These are phyloP conservation scores for Xylogone sp. DNA, from an alignment of 2,329 filamentous ascomycete genomes.

Conservation along the genomic window DNA sequence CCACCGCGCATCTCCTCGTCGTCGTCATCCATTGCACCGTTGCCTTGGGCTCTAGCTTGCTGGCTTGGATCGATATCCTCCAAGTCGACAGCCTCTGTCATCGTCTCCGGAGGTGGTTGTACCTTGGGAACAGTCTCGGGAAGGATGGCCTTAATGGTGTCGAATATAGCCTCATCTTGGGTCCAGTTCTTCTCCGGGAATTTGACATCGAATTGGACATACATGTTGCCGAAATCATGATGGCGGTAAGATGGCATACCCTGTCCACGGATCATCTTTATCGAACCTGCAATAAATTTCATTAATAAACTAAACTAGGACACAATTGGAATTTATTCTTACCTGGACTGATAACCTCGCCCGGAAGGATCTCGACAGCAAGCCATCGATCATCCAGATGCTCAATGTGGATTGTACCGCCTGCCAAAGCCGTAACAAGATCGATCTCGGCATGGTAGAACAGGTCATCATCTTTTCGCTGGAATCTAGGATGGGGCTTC, in stretches of 20 bases:
- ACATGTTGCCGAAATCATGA: slow-evolving; percentile 93
- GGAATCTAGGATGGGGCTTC: slow-evolving; percentile 95
- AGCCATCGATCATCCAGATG: slow-evolving; percentile 98
- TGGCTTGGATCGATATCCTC: slow-evolving; percentile 77
- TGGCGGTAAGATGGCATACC: slow-evolving; percentile 96
- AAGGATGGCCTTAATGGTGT: slow-evolving; percentile 79
- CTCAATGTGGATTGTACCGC: slow-evolving; percentile 87
- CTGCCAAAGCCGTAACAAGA: slow-evolving; percentile 88
- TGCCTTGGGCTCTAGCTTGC: slow-evolving; percentile 64
- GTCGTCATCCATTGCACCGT: slow-evolving; percentile 66
- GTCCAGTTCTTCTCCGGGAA: slow-evolving; percentile 82
- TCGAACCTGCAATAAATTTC: slow-evolving; percentile 56
- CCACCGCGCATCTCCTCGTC: slow-evolving; percentile 71
- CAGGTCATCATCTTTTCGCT: slow-evolving; percentile 92
- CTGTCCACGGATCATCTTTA: slow-evolving; percentile 94
- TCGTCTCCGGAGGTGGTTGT: slow-evolving; percentile 73
- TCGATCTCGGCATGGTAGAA: slow-evolving; percentile 96
- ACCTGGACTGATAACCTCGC: slow-evolving; percentile 93
- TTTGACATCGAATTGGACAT: slow-evolving; percentile 96
- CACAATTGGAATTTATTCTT: slow-evolving; percentile 33
- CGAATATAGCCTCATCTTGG: slow-evolving; percentile 64
- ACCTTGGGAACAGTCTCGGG: slow-evolving; percentile 60
- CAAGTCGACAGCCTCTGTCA: slow-evolving; percentile 85
- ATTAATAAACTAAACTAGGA: slow-evolving; percentile 16
- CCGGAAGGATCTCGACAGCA: slow-evolving; percentile 85